Conservation (phyloP, 2,329 filamentous ascomycete species). For the Phoma sp. region DNA sequence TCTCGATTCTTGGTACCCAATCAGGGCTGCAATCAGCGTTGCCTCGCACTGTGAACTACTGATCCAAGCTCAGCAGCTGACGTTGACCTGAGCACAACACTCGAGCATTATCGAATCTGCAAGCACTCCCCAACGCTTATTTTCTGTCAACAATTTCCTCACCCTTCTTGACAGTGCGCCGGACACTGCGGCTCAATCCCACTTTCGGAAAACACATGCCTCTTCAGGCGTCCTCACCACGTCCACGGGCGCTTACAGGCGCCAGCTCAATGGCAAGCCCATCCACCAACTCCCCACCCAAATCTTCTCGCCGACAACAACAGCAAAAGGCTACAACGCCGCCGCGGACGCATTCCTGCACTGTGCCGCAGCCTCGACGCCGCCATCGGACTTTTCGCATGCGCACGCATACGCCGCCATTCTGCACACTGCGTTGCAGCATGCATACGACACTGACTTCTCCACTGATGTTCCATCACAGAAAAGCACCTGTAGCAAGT, state of each 20-base stretch:
- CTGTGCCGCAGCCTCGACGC: constrained; percentile 8
- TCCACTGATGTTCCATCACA: neutral
- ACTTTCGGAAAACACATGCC: neutral
- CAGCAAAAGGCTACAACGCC: constrained; percentile 6
- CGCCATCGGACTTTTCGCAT: neutral
- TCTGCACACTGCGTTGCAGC: neutral
- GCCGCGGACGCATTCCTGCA: constrained; percentile 1
- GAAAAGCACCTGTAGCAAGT: no score
- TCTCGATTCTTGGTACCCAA: constrained; percentile 9
- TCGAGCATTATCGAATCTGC: neutral
- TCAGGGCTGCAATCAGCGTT: constrained; percentile 7
- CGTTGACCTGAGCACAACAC: neutral
- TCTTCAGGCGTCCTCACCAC: constrained; percentile 1
- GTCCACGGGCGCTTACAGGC: constrained; percentile 10
- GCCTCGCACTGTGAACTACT: constrained; percentile 13
- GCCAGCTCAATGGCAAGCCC: constrained; percentile 7
- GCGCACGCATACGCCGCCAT: neutral
- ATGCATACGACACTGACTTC: neutral
- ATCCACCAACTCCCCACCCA: constrained; percentile 8
- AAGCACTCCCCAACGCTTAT: neutral
- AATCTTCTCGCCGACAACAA: constrained; percentile 9
- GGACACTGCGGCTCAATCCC: constrained; percentile 4
- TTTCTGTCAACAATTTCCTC: neutral
- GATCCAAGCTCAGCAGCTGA: constrained; percentile 17
- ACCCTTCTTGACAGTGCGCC: neutral